These are phyloP conservation scores for Penicillium argentinense DNA, from an alignment of 495 filamentous ascomycete species.

Conservation along the genomic window DNA sequence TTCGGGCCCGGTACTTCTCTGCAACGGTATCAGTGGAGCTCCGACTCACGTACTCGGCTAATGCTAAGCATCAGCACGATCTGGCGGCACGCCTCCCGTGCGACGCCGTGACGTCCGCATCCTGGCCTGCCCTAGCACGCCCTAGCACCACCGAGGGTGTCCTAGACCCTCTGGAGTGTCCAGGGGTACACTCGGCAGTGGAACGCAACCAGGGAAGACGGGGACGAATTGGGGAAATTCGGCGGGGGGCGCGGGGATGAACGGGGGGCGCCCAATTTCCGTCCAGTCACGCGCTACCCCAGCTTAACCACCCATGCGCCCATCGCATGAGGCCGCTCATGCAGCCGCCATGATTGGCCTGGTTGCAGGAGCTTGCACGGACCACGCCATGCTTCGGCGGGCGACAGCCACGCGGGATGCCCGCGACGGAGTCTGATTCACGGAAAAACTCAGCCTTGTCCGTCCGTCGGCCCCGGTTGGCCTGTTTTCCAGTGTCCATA, in stretches of 20 bases:
- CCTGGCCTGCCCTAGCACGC: background rate
- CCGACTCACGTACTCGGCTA: conserved; percentile 6
- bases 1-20: background rate
- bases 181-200: too few species aligned
- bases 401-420: background rate
- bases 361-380: background rate
- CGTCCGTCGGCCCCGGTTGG: conserved; percentile 11
- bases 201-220: too few species aligned
- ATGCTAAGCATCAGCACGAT: conserved; percentile 8
- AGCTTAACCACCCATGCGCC: background rate
- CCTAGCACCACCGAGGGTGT: too few species aligned
- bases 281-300: conserved; percentile 10
- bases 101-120: too few species aligned
- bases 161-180: too few species aligned
- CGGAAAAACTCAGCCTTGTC: conserved; percentile 5
- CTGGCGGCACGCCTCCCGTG: conserved; percentile 4
- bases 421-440: conserved; percentile 19
- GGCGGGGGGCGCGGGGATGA: conserved; percentile 14
- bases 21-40: conserved; percentile 6
- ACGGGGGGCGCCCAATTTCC: conserved; percentile 14
- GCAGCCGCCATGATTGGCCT: background rate
- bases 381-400: background rate
- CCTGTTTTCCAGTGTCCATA: background rate
- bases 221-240: conserved; percentile 22
- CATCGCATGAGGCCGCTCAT: background rate